Percentiles rank a stretch among this genome's conserved stretches.
phyloP scores from a whole-genome alignment of 2,329 filamentous ascomycete species.

The Calonectria multiphialidica region DNA sequence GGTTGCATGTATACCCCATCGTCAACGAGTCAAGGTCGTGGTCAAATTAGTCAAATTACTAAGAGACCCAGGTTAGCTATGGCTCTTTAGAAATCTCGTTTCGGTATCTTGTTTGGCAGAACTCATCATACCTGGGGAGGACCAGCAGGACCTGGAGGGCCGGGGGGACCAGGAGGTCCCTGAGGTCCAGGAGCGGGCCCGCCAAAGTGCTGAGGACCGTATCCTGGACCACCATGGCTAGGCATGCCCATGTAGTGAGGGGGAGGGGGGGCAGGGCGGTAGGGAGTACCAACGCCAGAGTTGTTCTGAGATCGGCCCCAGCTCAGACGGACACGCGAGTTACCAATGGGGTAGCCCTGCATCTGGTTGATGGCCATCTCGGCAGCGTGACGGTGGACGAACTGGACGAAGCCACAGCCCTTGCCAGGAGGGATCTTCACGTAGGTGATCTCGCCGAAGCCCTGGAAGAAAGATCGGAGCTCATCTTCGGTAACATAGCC shows the following conservation, averaged over 20 bases:
- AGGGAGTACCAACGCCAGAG: conserved; percentile 96
- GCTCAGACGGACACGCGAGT: conserved; percentile 95
- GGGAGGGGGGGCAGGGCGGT: conserved; percentile 86
- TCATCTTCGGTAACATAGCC: conserved; percentile 99
- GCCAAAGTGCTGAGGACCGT: conserved; percentile 61
- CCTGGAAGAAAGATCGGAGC: conserved; percentile 99
- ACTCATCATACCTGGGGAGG: conserved; percentile 53
- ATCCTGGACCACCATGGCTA: conserved; percentile 54
- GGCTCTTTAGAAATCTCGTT: neutral
- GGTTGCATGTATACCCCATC: conserved; percentile 40
- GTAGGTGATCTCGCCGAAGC: conserved; percentile 99
- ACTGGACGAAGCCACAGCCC: conserved; percentile 98
- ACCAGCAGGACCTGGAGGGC: conserved; percentile 52
- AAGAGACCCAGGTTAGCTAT: conserved; percentile 24
- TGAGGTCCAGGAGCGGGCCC: conserved; percentile 58
- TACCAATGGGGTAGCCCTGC: conserved; percentile 99
- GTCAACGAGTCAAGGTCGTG: conserved; percentile 44
- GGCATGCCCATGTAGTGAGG: conserved; percentile 67
- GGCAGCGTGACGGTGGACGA: conserved; percentile 97
- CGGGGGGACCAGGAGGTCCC: conserved; percentile 54
- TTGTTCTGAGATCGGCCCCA: conserved; percentile 99
- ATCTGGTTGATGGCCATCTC: conserved; percentile 99
- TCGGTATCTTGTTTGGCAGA: neutral
- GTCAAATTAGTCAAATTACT: conserved; percentile 41
- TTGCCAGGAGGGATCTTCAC: conserved; percentile 99